Evolutionary conservation across 1,139 yeast genomes (phyloP).

Genomic region (Kluyveromyces sp.): DNA sequence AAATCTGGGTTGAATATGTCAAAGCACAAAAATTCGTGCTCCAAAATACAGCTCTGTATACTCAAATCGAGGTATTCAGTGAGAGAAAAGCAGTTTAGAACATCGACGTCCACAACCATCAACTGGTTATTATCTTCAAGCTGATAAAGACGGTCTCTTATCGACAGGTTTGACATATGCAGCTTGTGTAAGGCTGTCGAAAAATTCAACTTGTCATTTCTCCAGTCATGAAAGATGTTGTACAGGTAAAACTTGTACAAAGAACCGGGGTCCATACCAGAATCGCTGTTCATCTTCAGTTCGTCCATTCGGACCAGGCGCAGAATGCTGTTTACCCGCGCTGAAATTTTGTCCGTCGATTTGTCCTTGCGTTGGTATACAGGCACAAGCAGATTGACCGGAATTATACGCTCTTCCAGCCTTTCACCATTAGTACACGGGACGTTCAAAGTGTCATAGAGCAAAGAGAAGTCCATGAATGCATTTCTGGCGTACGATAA

Average conservation of each 20-base stretch:
- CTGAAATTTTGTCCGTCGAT: background rate
- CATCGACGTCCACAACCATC: background rate
- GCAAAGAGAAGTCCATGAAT: background rate
- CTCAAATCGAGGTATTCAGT: background rate
- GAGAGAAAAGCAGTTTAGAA: background rate
- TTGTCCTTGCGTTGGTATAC: background rate
- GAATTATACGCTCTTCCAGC: background rate
- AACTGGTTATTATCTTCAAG: background rate
- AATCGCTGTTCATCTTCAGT: background rate
- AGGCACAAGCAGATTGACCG: background rate
- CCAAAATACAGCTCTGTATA: background rate
- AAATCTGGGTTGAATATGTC: background rate
- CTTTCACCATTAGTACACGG: background rate
- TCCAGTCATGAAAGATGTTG: slow-evolving; percentile 1
- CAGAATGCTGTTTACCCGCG: too few species aligned
- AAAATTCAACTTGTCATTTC: background rate
- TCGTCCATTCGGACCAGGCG: background rate
- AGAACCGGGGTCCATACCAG: background rate
- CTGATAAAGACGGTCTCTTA: background rate
- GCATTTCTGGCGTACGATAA: background rate
- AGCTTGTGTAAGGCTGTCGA: background rate
- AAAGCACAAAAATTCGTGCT: background rate
- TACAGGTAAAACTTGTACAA: slow-evolving; percentile 1
- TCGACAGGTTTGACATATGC: background rate
- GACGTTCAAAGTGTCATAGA: background rate